Conservation (phyloP, 2,329 filamentous ascomycete genomes). For the Fusarium lateritium region DNA sequence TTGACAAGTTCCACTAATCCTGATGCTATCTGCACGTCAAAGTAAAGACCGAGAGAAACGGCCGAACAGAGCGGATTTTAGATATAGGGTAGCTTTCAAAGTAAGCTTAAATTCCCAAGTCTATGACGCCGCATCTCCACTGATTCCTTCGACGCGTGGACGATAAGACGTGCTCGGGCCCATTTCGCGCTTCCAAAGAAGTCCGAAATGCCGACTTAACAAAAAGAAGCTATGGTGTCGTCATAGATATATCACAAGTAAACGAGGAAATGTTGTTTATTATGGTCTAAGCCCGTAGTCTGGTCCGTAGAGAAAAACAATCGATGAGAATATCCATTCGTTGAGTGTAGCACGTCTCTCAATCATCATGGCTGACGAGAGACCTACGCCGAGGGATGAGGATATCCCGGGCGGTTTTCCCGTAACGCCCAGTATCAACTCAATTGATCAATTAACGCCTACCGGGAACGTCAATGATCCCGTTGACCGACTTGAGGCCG, state of each 20-base stretch:
- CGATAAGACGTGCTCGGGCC: not conserved
- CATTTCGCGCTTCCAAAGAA: slow-evolving; percentile 20
- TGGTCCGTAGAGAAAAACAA: not conserved
- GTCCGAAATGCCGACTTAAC: slow-evolving; percentile 38
- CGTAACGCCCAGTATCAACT: slow-evolving; percentile 42
- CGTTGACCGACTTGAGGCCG: slow-evolving; percentile 29
- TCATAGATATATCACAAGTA: slow-evolving; percentile 32
- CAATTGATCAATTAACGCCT: slow-evolving; percentile 25
- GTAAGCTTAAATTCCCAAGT: slow-evolving; percentile 23
- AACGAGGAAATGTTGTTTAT: slow-evolving; percentile 5
- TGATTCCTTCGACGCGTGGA: not conserved
- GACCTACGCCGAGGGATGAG: slow-evolving; percentile 44
- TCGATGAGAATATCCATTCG: not conserved
- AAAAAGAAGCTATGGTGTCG: slow-evolving; percentile 14
- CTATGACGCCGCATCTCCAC: slow-evolving; percentile 37
- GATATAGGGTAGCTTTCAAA: slow-evolving; percentile 18
- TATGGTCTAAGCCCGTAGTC: not conserved
- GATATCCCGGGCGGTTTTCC: slow-evolving; percentile 49
- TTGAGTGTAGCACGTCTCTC: not conserved
- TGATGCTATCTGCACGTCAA: not conserved
- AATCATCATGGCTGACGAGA: slow-evolving; percentile 39
- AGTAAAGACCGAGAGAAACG: not conserved
- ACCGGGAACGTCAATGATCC: slow-evolving; percentile 6
- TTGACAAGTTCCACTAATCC: not conserved
- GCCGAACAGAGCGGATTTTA: not conserved